phyloP scores from a whole-genome alignment of 306 rosid genomes.

The Rubus idaeus region DNA sequence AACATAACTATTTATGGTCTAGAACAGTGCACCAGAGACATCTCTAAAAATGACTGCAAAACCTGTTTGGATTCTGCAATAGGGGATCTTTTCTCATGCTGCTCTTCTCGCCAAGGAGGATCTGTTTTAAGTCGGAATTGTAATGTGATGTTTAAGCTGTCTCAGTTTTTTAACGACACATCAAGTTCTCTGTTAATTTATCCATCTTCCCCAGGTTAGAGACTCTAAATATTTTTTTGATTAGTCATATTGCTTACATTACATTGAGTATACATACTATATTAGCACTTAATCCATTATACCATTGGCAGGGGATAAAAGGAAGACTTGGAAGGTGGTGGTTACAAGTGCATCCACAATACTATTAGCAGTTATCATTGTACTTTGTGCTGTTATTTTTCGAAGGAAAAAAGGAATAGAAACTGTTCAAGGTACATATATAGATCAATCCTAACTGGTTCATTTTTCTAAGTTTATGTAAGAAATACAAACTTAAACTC shows the following conservation, averaged over 20 bases:
- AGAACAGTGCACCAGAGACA: slow-evolving; percentile 56
- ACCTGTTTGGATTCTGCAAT: slow-evolving; percentile 45
- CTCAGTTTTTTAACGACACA: slow-evolving; percentile 32
- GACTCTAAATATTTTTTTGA: background rate
- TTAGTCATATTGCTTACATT: background rate
- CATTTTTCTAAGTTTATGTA: background rate
- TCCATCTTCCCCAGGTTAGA: slow-evolving; percentile 31
- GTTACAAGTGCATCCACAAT: slow-evolving; percentile 26
- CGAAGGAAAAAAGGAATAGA: slow-evolving; percentile 2
- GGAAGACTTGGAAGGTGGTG: slow-evolving; percentile 51
- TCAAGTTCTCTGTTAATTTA: slow-evolving; percentile 25
- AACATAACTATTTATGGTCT: slow-evolving; percentile 48
- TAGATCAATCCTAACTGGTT: background rate
- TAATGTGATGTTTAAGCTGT: slow-evolving; percentile 40
- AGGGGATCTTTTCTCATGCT: slow-evolving; percentile 36
- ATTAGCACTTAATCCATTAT: background rate
- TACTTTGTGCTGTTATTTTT: slow-evolving; percentile 13
- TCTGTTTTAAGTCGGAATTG: slow-evolving; percentile 41
- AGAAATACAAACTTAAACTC: too few relatives aligned
- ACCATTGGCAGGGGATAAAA: slow-evolving; percentile 26
- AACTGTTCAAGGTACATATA: slow-evolving; percentile 28
- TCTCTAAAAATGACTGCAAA: slow-evolving; percentile 19
- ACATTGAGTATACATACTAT: background rate
- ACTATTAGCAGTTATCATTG: slow-evolving; percentile 26
- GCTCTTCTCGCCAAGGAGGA: slow-evolving; percentile 36